Evolutionary conservation across 1,284 basidiomycete genomes (phyloP), one percentile per base, ranked within the genome.

Genomic region (Xerocomus cyaneibrunnescens): DNA sequence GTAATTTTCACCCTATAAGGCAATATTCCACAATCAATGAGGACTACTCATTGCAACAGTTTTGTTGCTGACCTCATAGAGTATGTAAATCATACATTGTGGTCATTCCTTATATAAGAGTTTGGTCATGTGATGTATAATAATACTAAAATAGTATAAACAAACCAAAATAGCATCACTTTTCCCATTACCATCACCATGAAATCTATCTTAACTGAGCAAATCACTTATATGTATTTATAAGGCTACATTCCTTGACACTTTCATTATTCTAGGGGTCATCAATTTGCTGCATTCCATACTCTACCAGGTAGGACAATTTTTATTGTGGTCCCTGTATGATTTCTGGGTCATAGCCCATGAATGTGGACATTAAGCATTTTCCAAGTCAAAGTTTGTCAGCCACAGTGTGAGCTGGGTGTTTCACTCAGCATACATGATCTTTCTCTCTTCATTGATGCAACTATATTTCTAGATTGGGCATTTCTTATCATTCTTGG

Each of bases 401-500:
- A 98, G 99, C 79, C 93, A 98, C 79, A 71, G 84, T 27, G 92
- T 96, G 57, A 97, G 96, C 30, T 98, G 93, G 90, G 69, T 98
- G 55, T 78, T 98, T 34, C 97, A 99, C 74, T 97, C 94, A 39
- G 83, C 81, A 89, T 91, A 66, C 57, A 83, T 71, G 47, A 59
- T 62, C 61, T 56, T 41, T 38, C 51, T 45, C 46, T 41, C 23
- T 32, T 22, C 53, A 60, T 51, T 52, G 19, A 55, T 25, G 22
- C 51, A 55, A 43, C 64, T 65, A 63, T 58, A 65, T 55, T 58
- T 56, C 47, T 56, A 91, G 88, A 53, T 83, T 98, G 45, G 87
- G 97, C 48, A 96, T 99, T 14, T 97, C 97, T 10, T 99, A 95
- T 76, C 95, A 98, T 71, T 93, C 94, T 21, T 99, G 97, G 97